Conservation (phyloP, 176 grass and related monocot genomes). For the Juncus inflexus region DNA sequence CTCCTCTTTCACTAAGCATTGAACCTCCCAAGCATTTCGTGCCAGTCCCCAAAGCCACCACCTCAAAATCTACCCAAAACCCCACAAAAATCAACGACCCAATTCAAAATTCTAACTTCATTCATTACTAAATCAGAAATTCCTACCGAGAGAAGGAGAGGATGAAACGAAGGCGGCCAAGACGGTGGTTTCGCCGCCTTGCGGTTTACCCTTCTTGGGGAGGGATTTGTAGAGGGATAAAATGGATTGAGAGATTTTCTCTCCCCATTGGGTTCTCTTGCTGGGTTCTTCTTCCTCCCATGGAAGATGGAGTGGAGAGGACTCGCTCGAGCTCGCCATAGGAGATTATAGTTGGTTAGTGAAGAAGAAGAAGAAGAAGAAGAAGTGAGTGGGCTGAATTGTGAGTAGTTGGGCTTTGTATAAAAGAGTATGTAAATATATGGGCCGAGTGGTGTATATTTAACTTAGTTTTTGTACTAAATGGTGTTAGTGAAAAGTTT, state of each 20-base stretch:
- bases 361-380: background rate
- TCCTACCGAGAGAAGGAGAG: constrained; percentile 29
- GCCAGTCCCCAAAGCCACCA: constrained; percentile 63
- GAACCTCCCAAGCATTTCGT: constrained; percentile 84
- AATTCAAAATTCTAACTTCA: background rate
- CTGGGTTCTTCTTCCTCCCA: background rate
- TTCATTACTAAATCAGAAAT: background rate
- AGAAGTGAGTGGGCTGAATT: background rate
- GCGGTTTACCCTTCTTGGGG: constrained; percentile 87
- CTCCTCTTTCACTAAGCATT: constrained; percentile 39
- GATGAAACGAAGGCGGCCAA: constrained; percentile 77
- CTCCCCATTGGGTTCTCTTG: constrained; percentile 33
- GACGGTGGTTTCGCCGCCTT: constrained; percentile 75
- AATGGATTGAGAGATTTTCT: constrained; percentile 30
- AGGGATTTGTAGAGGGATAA: constrained; percentile 50
- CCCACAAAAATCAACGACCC: background rate
- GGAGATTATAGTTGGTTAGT: background rate
- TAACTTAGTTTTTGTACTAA: no score
- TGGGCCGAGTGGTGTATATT: no score
- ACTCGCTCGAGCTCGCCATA: background rate
- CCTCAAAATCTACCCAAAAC: constrained; percentile 28
- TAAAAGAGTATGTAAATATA: no score
- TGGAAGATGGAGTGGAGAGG: constrained; percentile 23
- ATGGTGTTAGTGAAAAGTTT: no score
- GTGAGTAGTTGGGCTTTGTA: background rate